phyloP scores from a whole-genome alignment of 176 grass and related monocot species.

The Coix lacrymajobi region DNA sequence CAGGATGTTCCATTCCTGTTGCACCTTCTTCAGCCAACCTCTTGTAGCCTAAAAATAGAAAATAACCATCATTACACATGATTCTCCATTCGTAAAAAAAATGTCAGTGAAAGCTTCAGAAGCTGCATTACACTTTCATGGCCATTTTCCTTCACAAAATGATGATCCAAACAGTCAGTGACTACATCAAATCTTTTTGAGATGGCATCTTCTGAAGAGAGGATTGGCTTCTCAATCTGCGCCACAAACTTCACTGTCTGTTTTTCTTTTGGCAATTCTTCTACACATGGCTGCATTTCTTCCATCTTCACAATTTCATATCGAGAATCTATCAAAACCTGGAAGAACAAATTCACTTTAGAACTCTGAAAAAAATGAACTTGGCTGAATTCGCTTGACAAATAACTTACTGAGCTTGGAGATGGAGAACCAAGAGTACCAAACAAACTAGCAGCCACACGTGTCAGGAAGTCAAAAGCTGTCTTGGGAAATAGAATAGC shows the following conservation, averaged over 20 bases:
- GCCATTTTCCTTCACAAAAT: conserved; percentile 59
- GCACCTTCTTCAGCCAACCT: conserved; percentile 87
- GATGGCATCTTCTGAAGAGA: conserved; percentile 36
- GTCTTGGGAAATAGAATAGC: conserved; percentile 48
- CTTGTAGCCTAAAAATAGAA: conserved; percentile 56
- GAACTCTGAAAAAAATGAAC: conserved; percentile 7
- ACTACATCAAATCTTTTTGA: conserved; percentile 73
- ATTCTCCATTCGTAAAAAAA: background rate
- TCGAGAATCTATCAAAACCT: conserved; percentile 44
- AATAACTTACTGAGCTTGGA: conserved; percentile 52
- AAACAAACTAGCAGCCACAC: conserved; percentile 66
- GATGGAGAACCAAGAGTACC: conserved; percentile 32
- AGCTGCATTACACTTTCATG: conserved; percentile 33
- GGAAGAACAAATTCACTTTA: conserved; percentile 30
- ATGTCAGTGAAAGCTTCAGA: background rate
- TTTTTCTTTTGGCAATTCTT: conserved; percentile 39
- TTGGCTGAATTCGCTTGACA: background rate
- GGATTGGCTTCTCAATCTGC: conserved; percentile 37
- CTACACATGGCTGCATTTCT: conserved; percentile 39
- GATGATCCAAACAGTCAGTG: conserved; percentile 71
- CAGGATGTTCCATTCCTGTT: conserved; percentile 82
- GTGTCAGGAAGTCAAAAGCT: conserved; percentile 63
- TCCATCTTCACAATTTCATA: conserved; percentile 52
- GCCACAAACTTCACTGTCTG: conserved; percentile 28
- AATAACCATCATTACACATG: conserved; percentile 12